A percentile compares a stretch with the other conserved stretches of the same genome.
These are phyloP conservation scores for Hypoxylon sp. DNA, from an alignment of 2,329 filamentous ascomycete genomes.

Conservation along the genomic window DNA sequence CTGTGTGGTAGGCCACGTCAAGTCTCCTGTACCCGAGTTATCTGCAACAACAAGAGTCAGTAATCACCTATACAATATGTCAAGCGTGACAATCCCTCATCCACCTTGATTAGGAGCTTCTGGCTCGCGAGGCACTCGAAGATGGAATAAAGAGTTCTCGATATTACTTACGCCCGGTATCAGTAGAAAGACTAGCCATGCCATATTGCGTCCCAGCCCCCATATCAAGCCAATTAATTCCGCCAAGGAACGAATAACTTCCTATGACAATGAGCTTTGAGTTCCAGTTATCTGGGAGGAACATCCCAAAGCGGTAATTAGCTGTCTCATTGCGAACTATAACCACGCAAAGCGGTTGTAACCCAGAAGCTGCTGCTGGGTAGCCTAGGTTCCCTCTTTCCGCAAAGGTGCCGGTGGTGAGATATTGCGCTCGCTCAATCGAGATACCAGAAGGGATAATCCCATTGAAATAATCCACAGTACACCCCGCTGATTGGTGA, in stretches of 20 bases:
- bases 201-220: conserved; percentile 47
- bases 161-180: conserved; percentile 52
- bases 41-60: conserved; percentile 29
- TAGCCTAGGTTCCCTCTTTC: conserved; percentile 51
- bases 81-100: too few relatives aligned
- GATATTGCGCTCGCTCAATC: conserved; percentile 46
- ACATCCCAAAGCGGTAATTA: conserved; percentile 53
- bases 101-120: not conserved
- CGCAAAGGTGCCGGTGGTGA: conserved; percentile 46
- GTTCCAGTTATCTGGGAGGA: conserved; percentile 52
- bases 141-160: not conserved
- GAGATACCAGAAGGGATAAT: conserved; percentile 42
- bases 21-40: conserved; percentile 48
- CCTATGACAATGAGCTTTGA: conserved; percentile 49
- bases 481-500: conserved; percentile 44
- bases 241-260: conserved; percentile 50
- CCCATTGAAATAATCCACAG: conserved; percentile 42
- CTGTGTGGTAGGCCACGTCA: conserved; percentile 55
- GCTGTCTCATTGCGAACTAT: conserved; percentile 50
- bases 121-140: not conserved
- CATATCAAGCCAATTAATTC: conserved; percentile 55
- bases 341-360: conserved; percentile 50
- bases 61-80: not conserved
- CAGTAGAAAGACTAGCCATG: conserved; percentile 55
- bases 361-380: conserved; percentile 45